Evolutionary conservation across 2,329 filamentous ascomycete species (phyloP).

Genomic region (Trichoderma sp.): DNA sequence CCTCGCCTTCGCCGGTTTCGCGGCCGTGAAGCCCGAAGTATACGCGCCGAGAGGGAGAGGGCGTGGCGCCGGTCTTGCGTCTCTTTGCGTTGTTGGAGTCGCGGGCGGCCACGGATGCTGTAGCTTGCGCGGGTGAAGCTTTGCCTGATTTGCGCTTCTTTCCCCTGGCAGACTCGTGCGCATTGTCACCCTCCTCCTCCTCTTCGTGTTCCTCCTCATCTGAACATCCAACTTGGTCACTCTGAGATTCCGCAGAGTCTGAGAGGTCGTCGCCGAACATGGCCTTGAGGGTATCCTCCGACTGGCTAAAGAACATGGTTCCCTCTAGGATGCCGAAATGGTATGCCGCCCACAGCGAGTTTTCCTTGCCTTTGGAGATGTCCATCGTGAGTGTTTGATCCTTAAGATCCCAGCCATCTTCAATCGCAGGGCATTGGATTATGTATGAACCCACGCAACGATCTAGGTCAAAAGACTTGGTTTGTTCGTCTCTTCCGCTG

Average conservation of each 20-base stretch:
- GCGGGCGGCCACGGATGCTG: not conserved
- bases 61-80: not conserved
- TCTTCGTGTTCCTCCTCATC: not conserved
- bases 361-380: not conserved
- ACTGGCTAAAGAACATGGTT: slow-evolving; percentile 1
- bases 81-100: not conserved
- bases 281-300: not conserved
- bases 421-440: not conserved
- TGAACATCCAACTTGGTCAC: too few relatives aligned
- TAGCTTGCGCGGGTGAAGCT: not conserved
- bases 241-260: not conserved
- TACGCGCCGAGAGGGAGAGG: not conserved
- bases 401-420: not conserved
- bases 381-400: slow-evolving; percentile 3
- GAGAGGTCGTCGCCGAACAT: too few relatives aligned
- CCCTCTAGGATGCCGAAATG: slow-evolving; percentile 9
- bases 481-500: not conserved
- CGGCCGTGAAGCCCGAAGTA: not conserved
- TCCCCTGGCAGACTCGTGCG: not conserved
- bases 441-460: slow-evolving; percentile 13
- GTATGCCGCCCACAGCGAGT: not conserved
- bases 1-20: not conserved
- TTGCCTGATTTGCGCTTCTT: not conserved
- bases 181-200: not conserved
- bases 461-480: not conserved